Evolutionary conservation across 306 rosid species (phyloP), one percentile per base, ranked within the genome.

Genomic region (Elaeagnus macrophylla): DNA sequence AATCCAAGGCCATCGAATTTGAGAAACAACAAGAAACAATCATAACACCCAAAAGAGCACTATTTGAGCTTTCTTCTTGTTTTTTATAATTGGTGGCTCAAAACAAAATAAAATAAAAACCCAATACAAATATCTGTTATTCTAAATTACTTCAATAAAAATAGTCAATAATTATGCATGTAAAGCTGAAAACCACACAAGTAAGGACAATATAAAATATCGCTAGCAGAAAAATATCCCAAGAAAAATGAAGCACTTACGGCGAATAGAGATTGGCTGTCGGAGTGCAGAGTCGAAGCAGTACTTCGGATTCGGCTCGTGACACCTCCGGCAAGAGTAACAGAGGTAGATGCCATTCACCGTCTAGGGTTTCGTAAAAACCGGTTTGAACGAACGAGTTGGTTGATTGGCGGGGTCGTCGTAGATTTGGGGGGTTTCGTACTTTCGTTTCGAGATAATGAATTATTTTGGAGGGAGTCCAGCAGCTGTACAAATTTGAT

Each of bases 321-420:
- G 50, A 48, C 62, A 65, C 67, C 82, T 15, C 37, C 61, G 10
- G 66, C 39, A 7, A 70, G 79, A 13, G 84, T 67, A 69, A 72
- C 60, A 14, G 90, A 86, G 65, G 59, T 57, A 38, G 79, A 76
- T 5, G 95, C 94, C 95, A 86, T 82, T n/a, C n/a, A n/a, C 37
- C 62, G 19, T 25, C 32, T 25, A 25, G 32, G 32, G 32, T 25
- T 25, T 25, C 32, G 32, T 25, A 2, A 25, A 25, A 25, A 25
- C 32, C 3, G 32, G 32, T 25, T 25, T 25, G 32, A 25, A 25
- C 32, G 32, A 25, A 1, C 32, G 0, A 25, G 32, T 25, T 25
- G 32, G 32, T 25, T 25, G 32, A 25, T 25, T 25, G 32, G 32
- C 2, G 32, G 32, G 32, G 1, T 25, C 32, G 32, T 25, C 32